These are phyloP conservation scores for Limtongozyma cylindracea DNA, from an alignment of 805 yeast species.

Conservation along the genomic window DNA sequence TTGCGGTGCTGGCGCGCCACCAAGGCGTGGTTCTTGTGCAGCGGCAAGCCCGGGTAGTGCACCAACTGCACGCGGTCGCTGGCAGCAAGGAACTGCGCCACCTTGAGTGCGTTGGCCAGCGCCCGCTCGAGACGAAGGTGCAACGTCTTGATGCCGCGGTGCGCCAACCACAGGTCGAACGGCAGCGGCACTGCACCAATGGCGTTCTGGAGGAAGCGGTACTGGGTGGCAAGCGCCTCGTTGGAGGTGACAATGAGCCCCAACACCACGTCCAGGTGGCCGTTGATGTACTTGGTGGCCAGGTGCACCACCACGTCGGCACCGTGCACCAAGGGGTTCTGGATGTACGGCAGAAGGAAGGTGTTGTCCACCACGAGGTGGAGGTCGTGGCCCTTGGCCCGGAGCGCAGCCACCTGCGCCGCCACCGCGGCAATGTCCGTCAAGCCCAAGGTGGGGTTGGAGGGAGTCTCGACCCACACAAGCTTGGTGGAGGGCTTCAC, in stretches of 20 bases:
- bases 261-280: slow-evolving; percentile 79
- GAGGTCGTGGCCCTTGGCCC: slow-evolving; percentile 19
- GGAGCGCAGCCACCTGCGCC: slow-evolving; percentile 18
- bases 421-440: slow-evolving; percentile 51
- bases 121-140: slow-evolving; percentile 61
- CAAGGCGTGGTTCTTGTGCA: slow-evolving; percentile 35
- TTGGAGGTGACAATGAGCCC: slow-evolving; percentile 58
- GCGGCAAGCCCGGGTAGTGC: slow-evolving; percentile 61
- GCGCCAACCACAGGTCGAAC: slow-evolving; percentile 82
- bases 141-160: slow-evolving; percentile 73
- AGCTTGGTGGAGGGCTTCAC: slow-evolving; percentile 38
- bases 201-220: slow-evolving; percentile 67
- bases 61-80: slow-evolving; percentile 34
- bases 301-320: slow-evolving; percentile 79
- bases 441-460: slow-evolving; percentile 65
- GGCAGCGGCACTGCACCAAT: slow-evolving; percentile 79
- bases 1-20: slow-evolving; percentile 60
- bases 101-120: slow-evolving; percentile 32
- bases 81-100: slow-evolving; percentile 34
- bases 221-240: slow-evolving; percentile 29
- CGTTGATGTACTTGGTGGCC: slow-evolving; percentile 76
- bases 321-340: slow-evolving; percentile 62
- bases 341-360: slow-evolving; percentile 66
- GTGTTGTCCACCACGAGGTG: slow-evolving; percentile 74
- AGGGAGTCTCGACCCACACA: slow-evolving; percentile 79